Evolutionary conservation across 371 early-diverging fungal genomes (phyloP).

Genomic region (Mucor ambiguus): DNA sequence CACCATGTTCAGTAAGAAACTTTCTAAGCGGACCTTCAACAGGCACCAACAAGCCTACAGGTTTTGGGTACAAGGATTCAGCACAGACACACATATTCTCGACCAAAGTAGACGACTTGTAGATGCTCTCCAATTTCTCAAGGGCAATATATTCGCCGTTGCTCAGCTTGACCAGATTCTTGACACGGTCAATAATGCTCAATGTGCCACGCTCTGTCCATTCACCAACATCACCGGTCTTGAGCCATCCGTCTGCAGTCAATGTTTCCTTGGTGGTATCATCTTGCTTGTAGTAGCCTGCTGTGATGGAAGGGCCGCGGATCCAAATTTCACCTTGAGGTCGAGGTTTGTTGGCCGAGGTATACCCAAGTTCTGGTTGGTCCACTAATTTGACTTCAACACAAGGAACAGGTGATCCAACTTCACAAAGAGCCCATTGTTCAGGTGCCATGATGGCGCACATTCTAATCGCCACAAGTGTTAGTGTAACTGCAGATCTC

Average conservation of each 20-base stretch:
- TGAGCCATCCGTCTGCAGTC: conserved; percentile 86
- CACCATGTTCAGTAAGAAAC: conserved; percentile 28
- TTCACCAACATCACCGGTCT: conserved; percentile 93
- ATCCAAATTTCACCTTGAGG: conserved; percentile 90
- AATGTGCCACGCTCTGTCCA: conserved; percentile 72
- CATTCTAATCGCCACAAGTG: conserved; percentile 43
- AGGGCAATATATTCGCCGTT: conserved; percentile 98
- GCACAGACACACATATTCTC: conserved; percentile 89
- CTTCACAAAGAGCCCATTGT: conserved; percentile 63
- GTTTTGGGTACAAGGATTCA: conserved; percentile 65
- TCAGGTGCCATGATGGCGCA: conserved; percentile 69
- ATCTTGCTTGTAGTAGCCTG: conserved; percentile 71
- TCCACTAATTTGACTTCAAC: conserved; percentile 90
- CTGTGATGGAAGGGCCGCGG: conserved; percentile 77
- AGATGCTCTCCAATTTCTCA: conserved; percentile 95
- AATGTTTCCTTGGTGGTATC: conserved; percentile 77
- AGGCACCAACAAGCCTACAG: conserved; percentile 78
- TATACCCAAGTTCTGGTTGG: conserved; percentile 81
- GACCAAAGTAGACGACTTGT: conserved; percentile 76
- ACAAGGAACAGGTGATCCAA: conserved; percentile 87
- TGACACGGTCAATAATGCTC: conserved; percentile 79
- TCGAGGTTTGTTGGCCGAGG: conserved; percentile 62
- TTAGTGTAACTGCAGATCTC: background rate
- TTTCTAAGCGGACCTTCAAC: conserved; percentile 50
- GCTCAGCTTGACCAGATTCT: conserved; percentile 77